Conservation (phyloP, 768 basidiomycete species). For the Leccinum variicolor region DNA sequence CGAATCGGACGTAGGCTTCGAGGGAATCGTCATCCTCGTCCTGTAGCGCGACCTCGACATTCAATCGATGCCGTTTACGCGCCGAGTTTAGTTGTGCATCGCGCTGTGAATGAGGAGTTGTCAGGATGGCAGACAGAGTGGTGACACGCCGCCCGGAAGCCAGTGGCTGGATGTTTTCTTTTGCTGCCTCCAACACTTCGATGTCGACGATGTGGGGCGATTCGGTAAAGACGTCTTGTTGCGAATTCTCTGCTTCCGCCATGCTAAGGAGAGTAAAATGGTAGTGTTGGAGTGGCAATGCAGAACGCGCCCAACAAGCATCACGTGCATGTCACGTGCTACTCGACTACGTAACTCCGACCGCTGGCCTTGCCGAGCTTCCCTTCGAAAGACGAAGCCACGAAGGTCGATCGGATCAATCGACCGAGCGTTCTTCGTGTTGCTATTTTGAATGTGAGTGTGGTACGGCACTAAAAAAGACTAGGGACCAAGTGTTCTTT, state of each 20-base stretch:
- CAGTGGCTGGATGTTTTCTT: constrained; percentile 85
- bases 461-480: too few species aligned
- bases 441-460: background rate
- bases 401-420: too few species aligned
- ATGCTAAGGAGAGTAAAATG: constrained; percentile 9
- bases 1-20: constrained; percentile 81
- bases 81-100: constrained; percentile 65
- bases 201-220: constrained; percentile 63
- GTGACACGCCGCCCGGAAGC: constrained; percentile 78
- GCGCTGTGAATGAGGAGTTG: constrained; percentile 75
- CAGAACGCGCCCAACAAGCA: constrained; percentile 14
- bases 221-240: constrained; percentile 44
- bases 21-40: constrained; percentile 80
- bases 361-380: too few species aligned
- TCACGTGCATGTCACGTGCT: constrained; percentile 21
- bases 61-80: constrained; percentile 64
- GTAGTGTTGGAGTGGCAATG: background rate
- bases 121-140: constrained; percentile 66
- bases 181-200: constrained; percentile 77
- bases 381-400: too few species aligned
- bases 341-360: background rate
- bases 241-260: constrained; percentile 19
- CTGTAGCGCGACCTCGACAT: constrained; percentile 66
- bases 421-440: background rate
- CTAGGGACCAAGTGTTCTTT: background rate